Conservation (phyloP, 768 basidiomycete species). For the Phlebiopsis flavidoalba region DNA sequence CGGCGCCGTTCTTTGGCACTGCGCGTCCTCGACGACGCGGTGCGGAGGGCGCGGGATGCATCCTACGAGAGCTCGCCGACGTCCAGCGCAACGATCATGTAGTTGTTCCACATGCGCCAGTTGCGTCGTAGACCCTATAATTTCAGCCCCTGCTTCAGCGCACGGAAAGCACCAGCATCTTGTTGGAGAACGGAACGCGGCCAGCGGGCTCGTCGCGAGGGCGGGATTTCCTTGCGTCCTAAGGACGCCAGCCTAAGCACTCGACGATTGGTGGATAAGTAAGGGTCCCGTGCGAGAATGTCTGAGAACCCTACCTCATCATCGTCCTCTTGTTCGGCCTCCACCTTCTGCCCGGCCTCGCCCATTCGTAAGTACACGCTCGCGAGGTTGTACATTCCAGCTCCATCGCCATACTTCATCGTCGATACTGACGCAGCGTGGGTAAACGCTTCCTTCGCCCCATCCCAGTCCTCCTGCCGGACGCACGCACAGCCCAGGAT, state of each 20-base stretch:
- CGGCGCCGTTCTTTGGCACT: conserved; percentile 42
- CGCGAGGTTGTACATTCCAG: conserved; percentile 98
- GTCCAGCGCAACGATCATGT: conserved; percentile 89
- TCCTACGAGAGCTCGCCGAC: conserved; percentile 87
- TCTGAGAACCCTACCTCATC: conserved; percentile 13
- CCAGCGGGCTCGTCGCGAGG: conserved; percentile 17
- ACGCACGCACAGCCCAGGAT: conserved; percentile 90
- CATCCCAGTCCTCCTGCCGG: conserved; percentile 78
- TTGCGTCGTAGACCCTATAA: conserved; percentile 65
- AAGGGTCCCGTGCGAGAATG: not conserved
- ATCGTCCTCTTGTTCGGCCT: conserved; percentile 26
- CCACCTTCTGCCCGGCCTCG: conserved; percentile 28
- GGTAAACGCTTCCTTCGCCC: conserved; percentile 76
- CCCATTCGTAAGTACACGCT: conserved; percentile 88
- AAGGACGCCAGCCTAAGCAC: not conserved
- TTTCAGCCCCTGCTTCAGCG: conserved; percentile 85
- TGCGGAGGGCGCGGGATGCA: conserved; percentile 75
- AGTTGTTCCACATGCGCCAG: conserved; percentile 99
- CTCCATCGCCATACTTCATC: conserved; percentile 67
- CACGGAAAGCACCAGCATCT: conserved; percentile 86
- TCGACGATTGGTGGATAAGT: not conserved
- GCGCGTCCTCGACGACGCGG: conserved; percentile 81
- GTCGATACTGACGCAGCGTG: conserved; percentile 90
- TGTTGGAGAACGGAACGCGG: conserved; percentile 62
- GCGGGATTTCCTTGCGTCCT: conserved; percentile 1